These are phyloP conservation scores for Rhodomyrtus psidioides DNA, from an alignment of 441 rosid species.

Conservation along the genomic window DNA sequence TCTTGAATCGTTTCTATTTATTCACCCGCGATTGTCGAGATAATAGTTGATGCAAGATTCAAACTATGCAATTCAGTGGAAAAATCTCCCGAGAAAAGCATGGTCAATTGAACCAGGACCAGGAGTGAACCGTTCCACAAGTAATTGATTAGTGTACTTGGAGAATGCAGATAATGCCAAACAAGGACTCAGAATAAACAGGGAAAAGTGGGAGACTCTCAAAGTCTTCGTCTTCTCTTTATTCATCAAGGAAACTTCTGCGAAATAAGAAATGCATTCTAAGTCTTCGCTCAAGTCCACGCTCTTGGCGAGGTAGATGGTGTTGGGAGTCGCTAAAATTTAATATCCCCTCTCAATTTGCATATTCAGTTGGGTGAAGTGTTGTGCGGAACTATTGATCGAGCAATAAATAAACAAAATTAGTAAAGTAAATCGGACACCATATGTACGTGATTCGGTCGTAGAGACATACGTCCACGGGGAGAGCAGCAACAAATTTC, in stretches of 20 bases:
- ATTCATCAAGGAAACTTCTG: background rate
- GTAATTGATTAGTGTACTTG: background rate
- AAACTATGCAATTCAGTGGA: background rate
- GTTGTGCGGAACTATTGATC: too few relatives aligned
- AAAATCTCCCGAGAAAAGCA: too few relatives aligned
- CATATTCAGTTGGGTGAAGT: too few relatives aligned
- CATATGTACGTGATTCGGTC: too few relatives aligned
- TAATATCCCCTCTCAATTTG: too few relatives aligned
- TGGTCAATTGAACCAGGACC: too few relatives aligned
- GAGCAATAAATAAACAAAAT: too few relatives aligned
- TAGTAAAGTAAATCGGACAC: too few relatives aligned
- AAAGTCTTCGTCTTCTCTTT: background rate
- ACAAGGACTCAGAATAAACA: background rate
- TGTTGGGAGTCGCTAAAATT: too few relatives aligned
- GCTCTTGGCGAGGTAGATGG: background rate
- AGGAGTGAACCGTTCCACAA: background rate
- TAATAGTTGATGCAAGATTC: background rate
- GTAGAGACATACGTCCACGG: too few relatives aligned
- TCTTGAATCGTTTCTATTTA: background rate
- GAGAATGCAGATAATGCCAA: background rate
- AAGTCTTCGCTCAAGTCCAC: background rate
- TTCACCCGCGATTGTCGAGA: background rate
- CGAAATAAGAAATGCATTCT: background rate
- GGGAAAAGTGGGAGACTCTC: background rate
- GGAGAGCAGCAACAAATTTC: too few relatives aligned